These are phyloP conservation scores for Porphyridium purpureum DNA, from an alignment of 23 red algal species.

Conservation along the genomic window DNA sequence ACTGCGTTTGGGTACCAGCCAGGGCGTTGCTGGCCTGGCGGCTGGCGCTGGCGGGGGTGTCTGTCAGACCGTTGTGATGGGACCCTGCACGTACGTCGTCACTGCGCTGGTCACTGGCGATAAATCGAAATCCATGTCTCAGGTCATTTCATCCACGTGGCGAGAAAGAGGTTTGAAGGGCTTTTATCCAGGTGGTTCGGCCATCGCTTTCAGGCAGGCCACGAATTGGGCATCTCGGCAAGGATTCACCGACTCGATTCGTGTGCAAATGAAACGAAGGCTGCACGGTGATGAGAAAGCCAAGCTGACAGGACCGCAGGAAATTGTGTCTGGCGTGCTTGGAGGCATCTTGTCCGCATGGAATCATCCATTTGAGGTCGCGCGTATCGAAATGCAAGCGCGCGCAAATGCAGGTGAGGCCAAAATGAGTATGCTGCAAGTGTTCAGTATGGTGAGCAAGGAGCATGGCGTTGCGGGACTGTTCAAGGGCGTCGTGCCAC, in stretches of 20 bases:
- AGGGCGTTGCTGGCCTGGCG: slow-evolving; percentile 17
- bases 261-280: slow-evolving; percentile 15
- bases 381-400: slow-evolving; percentile 81
- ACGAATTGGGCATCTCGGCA: slow-evolving; percentile 91
- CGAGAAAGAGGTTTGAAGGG: slow-evolving; percentile 39
- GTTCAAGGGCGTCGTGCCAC: slow-evolving; percentile 50
- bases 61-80: slow-evolving; percentile 61
- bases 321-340: slow-evolving; percentile 17
- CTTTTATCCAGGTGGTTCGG: slow-evolving; percentile 74
- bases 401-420: slow-evolving; percentile 39
- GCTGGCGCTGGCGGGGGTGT: slow-evolving; percentile 76
- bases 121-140: slow-evolving; percentile 4
- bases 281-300: slow-evolving; percentile 20
- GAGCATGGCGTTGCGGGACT: slow-evolving; percentile 37
- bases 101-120: slow-evolving; percentile 57
- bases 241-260: slow-evolving; percentile 51
- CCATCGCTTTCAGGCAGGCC: slow-evolving; percentile 82
- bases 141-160: slow-evolving; percentile 29
- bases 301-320: slow-evolving; percentile 32
- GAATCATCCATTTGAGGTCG: slow-evolving; percentile 96
- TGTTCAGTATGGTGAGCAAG: slow-evolving; percentile 32
- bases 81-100: slow-evolving; percentile 36
- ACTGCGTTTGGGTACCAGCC: slow-evolving; percentile 14
- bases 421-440: slow-evolving; percentile 6
- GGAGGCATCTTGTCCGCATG: slow-evolving; percentile 43